Base-by-base conservation (phyloP, 805 yeast genomes). In the Kodamaea neixiangensis region DNA sequence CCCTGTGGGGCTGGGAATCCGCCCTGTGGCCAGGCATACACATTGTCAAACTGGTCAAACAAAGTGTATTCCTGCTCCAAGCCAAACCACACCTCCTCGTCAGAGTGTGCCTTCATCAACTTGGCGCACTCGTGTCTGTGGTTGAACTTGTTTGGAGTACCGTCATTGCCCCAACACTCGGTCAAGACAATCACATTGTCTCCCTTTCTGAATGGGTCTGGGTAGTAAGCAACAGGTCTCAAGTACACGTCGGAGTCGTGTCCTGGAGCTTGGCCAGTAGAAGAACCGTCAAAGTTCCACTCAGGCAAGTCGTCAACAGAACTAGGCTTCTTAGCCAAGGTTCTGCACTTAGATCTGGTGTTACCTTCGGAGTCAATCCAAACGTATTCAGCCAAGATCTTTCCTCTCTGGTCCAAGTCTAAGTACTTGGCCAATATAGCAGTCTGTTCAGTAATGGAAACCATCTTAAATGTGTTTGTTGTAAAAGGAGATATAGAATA, bases 1-100 rank as follows among this genome's bases (percentile, higher is more conserved):
- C 99, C 99, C 79, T 94, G 99, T 59, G 99, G 98, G 62, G 97
- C 98, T 71, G 99, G 99, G 96, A 82, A 94, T 57, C 98, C 99
- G 64, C 97, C 97, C 80, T 89, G 86, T 75, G 99, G 99, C 99
- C 99, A 94, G 59, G 97, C 98, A 75, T 92, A 94, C 56, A 87
- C 91, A 65, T 86, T 77, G 73, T 89, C 96, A 65, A 74, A 86
- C 72, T 88, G 86, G 74, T 94, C 99, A 67, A 94, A 89, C 71
- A 94, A 77, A 60, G 99, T 94, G 80, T 94, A 94, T 76, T 94
- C 99, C 80, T 94, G 99, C 79, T 94, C 99, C 65, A 94, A 81
- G 75, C 99, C 99, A 64, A 94, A 94, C 99, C 99, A 94, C 63
- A 90, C 85, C 61, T 81, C 80, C 74, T 88, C 89, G 58, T 79